Evolutionary conservation across 805 yeast genomes (phyloP), one percentile per base, ranked within the genome.

Genomic region (Saturnispora quitensis): DNA sequence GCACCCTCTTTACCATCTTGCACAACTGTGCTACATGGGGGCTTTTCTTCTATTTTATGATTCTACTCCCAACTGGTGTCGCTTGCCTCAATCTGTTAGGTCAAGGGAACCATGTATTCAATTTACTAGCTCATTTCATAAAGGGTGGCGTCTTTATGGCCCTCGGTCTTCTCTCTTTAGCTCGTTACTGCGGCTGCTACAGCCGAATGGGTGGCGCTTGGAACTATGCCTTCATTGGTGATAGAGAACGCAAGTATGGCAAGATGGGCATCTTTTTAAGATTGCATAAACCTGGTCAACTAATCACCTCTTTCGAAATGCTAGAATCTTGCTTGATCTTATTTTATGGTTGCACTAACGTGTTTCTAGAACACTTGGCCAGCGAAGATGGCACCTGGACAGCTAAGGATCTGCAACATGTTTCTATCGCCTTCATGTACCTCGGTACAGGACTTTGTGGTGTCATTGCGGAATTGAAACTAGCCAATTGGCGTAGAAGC

Each of bases 371-470:
- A 68, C 97, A 88, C 66, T 74, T 93, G 56, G 87, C 89, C 25
- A 73, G 79, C 47, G 69, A 80, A 5, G 93, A 85, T 51, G 95
- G 95, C 22, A 80, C 67, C 33, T 93, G 97, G 97, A 73, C 86
- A 8, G 86, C 96, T 38, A 89, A 88, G 65, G 97, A 89, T 61
- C 73, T 89, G 56, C 97, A 89, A 69, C 97, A 89, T 62, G 90
- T 73, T 6, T 86, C 95, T 15, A 89, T 89, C 63, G 97, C 97
- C 1, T 89, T 89, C 63, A 82, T 89, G 81, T 91, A 75, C 66
- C 76, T 93, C 59, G 98, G 99, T 6, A 81, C 89, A 45, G 99
- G 99, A 3, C 72, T 89, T 43, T 86, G 97, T 69, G 99, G 99
- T 6, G 75, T 91, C 24, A 73, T 90, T 36, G 73, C 87, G 9